These are phyloP conservation scores for Cardiospermum halicacabum DNA, from an alignment of 345 rosid species.

Conservation along the genomic window DNA sequence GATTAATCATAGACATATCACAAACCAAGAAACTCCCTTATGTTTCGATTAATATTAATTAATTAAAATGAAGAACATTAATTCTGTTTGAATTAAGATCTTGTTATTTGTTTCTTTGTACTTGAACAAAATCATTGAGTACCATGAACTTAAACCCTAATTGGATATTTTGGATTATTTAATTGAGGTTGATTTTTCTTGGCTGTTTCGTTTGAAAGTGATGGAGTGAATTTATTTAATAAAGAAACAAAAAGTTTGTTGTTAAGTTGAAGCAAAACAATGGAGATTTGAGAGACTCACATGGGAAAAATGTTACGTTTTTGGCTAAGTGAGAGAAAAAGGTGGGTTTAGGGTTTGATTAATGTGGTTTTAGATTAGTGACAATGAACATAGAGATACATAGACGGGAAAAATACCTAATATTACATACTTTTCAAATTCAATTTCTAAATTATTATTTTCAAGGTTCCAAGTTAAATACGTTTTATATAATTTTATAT, in stretches of 20 bases:
- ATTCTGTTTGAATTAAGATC: slow-evolving; percentile 23
- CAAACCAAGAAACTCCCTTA: slow-evolving; percentile 32
- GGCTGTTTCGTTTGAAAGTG: slow-evolving; percentile 15
- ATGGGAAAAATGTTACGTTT: slow-evolving; percentile 24
- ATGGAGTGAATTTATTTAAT: not conserved
- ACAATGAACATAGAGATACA: too few relatives aligned
- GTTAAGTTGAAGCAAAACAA: slow-evolving; percentile 5
- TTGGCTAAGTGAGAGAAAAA: not conserved
- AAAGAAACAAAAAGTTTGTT: slow-evolving; percentile 1
- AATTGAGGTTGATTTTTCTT: slow-evolving; percentile 15
- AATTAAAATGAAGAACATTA: slow-evolving; percentile 28
- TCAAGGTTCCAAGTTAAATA: too few relatives aligned
- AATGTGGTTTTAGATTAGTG: slow-evolving; percentile 21
- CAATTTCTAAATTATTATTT: too few relatives aligned
- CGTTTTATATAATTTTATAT: too few relatives aligned
- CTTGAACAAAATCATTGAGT: slow-evolving; percentile 15
- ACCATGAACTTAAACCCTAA: slow-evolving; percentile 1
- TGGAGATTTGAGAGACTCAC: slow-evolving; percentile 24
- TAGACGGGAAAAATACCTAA: too few relatives aligned
- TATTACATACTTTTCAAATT: too few relatives aligned
- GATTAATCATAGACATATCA: slow-evolving; percentile 49
- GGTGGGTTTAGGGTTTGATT: slow-evolving; percentile 11
- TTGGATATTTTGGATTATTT: slow-evolving; percentile 9
- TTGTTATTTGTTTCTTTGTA: slow-evolving; percentile 25
- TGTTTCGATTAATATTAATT: not conserved